Base-by-base conservation (phyloP, 2,329 filamentous ascomycete species). In the Amauroascus niger region DNA sequence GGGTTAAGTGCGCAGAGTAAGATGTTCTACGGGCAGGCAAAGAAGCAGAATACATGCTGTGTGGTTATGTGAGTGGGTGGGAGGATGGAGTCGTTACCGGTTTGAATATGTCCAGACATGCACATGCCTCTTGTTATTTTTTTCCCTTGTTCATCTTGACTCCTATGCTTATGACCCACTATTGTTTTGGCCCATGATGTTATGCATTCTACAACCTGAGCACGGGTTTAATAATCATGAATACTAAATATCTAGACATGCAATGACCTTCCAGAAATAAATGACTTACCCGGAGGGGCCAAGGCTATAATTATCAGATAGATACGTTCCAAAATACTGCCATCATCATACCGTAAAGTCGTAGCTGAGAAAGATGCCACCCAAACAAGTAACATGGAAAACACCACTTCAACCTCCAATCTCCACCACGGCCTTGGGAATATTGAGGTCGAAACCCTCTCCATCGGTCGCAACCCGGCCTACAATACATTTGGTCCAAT, bases 1-100 rank as follows among this genome's bases (percentile, higher is more conserved):
- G 88, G 84, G 11, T 72, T 98, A 65, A 95, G 88, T 71, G 81
- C 82, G 48, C 87, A 93, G 77, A 95, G 88, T 75, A 97, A 95
- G 79, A 91, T 94, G 86, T 98, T 98, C 71, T 97, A 97, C 71
- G 88, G 79, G 40, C 78, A 80, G 69, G 78, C 79, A 22, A 80
- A 81, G 71, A 80, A 81, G 68, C 79, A 81, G 65, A 81, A 81
- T 63, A 78, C 76, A 20, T 81, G 79, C 70, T 81, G 79, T 62
- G 65, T 72, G 43, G 69, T 80, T 49, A 80, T 79, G 76, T 79
- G 60, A 55, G 35, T 7, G 14, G n/a, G n/a, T n/a, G n/a, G n/a
- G n/a, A n/a, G 6, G 18, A 26, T 11, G 30, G 9, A 16, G 18
- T n/a, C n/a, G n/a, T 22, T 41, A 7, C 28, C 20, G 28, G 28